These are phyloP conservation scores for Linnemannia exigua DNA, from an alignment of 192 early-diverging fungal genomes.

Conservation along the genomic window DNA sequence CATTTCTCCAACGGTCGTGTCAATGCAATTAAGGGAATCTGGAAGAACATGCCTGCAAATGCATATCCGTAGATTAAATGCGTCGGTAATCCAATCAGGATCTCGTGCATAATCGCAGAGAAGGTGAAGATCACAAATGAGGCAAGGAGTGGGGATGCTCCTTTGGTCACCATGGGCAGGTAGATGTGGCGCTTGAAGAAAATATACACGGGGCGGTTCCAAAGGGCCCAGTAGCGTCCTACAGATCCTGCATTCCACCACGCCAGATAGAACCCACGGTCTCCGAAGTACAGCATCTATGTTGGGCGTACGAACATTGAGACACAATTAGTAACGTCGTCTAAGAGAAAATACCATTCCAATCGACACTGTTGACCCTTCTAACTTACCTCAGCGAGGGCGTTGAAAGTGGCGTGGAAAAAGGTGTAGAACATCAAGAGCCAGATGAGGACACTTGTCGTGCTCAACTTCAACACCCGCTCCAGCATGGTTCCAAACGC, in stretches of 20 bases:
- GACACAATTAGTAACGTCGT: not conserved
- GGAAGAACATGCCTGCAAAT: slow-evolving; percentile 84
- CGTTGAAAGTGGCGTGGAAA: slow-evolving; percentile 87
- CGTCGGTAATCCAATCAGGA: slow-evolving; percentile 87
- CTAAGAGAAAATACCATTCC: not conserved
- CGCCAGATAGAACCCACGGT: slow-evolving; percentile 87
- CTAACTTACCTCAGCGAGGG: slow-evolving; percentile 74
- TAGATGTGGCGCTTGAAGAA: slow-evolving; percentile 93
- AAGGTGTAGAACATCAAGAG: slow-evolving; percentile 89
- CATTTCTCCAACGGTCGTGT: slow-evolving; percentile 78
- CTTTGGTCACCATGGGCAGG: slow-evolving; percentile 81
- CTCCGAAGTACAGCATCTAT: slow-evolving; percentile 85
- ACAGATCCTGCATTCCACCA: slow-evolving; percentile 93
- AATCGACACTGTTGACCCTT: not conserved
- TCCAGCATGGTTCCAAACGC: slow-evolving; percentile 78
- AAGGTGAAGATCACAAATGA: slow-evolving; percentile 80
- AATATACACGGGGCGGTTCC: slow-evolving; percentile 92
- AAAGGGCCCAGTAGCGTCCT: slow-evolving; percentile 88
- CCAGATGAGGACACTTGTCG: slow-evolving; percentile 85
- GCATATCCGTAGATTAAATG: slow-evolving; percentile 86
- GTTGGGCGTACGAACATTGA: not conserved
- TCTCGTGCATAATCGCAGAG: slow-evolving; percentile 90
- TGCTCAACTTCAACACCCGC: slow-evolving; percentile 86
- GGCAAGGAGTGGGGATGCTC: slow-evolving; percentile 68
- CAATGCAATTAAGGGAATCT: slow-evolving; percentile 82